Evolutionary conservation across 306 rosid genomes (phyloP).

Genomic region (Delonix regia): DNA sequence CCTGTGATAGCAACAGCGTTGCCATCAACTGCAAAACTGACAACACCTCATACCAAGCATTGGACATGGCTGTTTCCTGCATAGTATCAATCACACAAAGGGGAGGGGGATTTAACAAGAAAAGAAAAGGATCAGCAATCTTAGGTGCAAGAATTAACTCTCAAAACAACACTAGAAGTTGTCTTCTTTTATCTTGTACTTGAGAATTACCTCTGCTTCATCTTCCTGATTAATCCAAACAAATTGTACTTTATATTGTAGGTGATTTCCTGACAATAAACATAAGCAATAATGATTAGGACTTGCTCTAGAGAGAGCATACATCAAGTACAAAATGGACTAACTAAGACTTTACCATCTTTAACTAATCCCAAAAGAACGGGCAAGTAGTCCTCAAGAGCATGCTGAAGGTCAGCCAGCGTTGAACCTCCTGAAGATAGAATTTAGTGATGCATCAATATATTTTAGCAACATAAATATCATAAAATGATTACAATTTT

Average conservation of each 20-base stretch:
- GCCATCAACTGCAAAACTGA: slow-evolving; percentile 97
- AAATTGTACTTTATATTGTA: slow-evolving; percentile 85
- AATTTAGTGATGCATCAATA: slow-evolving; percentile 45
- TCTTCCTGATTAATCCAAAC: slow-evolving; percentile 96
- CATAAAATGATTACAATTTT: slow-evolving; percentile 22
- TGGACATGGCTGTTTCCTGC: slow-evolving; percentile 91
- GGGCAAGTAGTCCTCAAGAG: slow-evolving; percentile 89
- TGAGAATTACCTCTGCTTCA: slow-evolving; percentile 70
- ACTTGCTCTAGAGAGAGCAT: slow-evolving; percentile 32
- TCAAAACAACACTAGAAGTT: slow-evolving; percentile 11
- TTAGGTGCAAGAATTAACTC: slow-evolving; percentile 30
- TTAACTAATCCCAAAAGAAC: slow-evolving; percentile 93
- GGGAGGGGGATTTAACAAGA: background rate
- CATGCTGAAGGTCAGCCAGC: slow-evolving; percentile 84
- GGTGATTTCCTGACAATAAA: slow-evolving; percentile 79
- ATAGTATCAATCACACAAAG: slow-evolving; percentile 33
- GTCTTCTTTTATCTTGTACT: background rate
- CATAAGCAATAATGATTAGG: slow-evolving; percentile 32
- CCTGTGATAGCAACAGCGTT: slow-evolving; percentile 79
- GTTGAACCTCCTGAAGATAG: slow-evolving; percentile 85
- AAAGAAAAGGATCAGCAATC: slow-evolving; percentile 29
- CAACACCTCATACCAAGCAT: slow-evolving; percentile 95
- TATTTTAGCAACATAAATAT: slow-evolving; percentile 16
- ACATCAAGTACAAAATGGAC: slow-evolving; percentile 24
- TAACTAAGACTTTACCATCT: slow-evolving; percentile 66